Percentiles rank a stretch among this genome's conserved stretches.
These are phyloP conservation scores for Aspergillus nanangensis DNA, from an alignment of 495 filamentous ascomycete species.

Conservation along the genomic window DNA sequence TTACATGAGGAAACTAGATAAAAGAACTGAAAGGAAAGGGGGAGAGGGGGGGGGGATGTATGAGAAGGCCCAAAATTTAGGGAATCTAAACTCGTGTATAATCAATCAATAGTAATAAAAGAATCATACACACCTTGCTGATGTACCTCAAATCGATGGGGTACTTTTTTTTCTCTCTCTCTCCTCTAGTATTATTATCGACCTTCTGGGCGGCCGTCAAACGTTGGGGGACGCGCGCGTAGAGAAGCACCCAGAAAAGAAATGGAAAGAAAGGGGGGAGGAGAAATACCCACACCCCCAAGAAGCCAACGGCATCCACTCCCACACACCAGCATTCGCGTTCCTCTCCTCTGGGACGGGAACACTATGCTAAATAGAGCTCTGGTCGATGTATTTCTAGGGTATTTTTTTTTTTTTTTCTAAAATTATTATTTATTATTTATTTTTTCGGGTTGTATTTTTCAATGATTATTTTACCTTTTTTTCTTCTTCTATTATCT, in stretches of 20 bases:
- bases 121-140: background rate
- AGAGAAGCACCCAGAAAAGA: conserved; percentile 12
- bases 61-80: background rate
- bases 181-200: background rate
- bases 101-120: too few relatives aligned
- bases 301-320: conserved; percentile 15
- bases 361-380: conserved; percentile 29
- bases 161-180: background rate
- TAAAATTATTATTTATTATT: conserved; percentile 10
- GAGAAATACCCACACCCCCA: too few relatives aligned
- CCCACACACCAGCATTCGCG: conserved; percentile 16
- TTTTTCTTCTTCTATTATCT: background rate
- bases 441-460: conserved; percentile 2
- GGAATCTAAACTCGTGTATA: background rate
- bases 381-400: conserved; percentile 2
- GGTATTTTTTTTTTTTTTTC: background rate
- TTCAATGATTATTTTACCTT: conserved; percentile 3
- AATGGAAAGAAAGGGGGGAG: conserved; percentile 25
- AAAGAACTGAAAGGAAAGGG: background rate
- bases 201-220: conserved; percentile 1
- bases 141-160: background rate
- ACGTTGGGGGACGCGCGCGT: conserved; percentile 5
- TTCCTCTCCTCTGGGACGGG: conserved; percentile 34
- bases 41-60: background rate
- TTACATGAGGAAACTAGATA: too few relatives aligned